phyloP scores from a whole-genome alignment of 768 basidiomycete species.

The Piloderma croceum region DNA sequence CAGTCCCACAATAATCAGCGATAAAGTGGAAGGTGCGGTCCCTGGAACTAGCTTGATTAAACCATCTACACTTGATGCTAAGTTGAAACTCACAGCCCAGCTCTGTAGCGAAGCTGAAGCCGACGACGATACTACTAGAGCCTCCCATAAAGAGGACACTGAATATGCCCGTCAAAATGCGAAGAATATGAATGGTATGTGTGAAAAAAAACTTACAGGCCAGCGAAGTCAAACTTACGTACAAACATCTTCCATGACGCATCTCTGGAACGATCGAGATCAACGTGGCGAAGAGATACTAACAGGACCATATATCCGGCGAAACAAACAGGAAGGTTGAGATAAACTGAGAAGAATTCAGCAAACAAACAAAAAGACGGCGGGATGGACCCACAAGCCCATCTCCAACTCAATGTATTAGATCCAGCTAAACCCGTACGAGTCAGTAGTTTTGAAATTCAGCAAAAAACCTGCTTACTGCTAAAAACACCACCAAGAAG shows the following conservation, averaged over 20 bases:
- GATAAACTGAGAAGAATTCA: constrained; percentile 65
- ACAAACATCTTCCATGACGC: constrained; percentile 54
- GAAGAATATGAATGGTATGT: constrained; percentile 11
- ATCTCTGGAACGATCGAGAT: constrained; percentile 38
- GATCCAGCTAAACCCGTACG: constrained; percentile 29
- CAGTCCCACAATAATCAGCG: constrained; percentile 52
- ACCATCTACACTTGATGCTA: constrained; percentile 5
- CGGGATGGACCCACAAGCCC: constrained; percentile 81
- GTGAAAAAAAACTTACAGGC: constrained; percentile 50
- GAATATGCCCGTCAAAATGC: constrained; percentile 15
- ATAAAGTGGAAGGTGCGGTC: constrained; percentile 55
- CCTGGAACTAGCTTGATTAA: constrained; percentile 36
- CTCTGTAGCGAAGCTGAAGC: constrained; percentile 70
- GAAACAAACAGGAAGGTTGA: constrained; percentile 74
- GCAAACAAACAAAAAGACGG: too few relatives aligned
- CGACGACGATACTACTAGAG: constrained; percentile 68
- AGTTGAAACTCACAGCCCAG: constrained; percentile 53
- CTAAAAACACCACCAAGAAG: constrained; percentile 81
- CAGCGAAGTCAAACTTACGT: constrained; percentile 67
- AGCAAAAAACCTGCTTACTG: constrained; percentile 37
- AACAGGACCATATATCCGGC: constrained; percentile 52
- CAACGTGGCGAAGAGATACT: constrained; percentile 55
- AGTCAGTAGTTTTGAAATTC: constrained; percentile 16
- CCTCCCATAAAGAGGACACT: constrained; percentile 73
- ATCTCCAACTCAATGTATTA: constrained; percentile 61